These are phyloP conservation scores for Scheffersomyces quercinus DNA, from an alignment of 1,139 yeast species.

Conservation along the genomic window DNA sequence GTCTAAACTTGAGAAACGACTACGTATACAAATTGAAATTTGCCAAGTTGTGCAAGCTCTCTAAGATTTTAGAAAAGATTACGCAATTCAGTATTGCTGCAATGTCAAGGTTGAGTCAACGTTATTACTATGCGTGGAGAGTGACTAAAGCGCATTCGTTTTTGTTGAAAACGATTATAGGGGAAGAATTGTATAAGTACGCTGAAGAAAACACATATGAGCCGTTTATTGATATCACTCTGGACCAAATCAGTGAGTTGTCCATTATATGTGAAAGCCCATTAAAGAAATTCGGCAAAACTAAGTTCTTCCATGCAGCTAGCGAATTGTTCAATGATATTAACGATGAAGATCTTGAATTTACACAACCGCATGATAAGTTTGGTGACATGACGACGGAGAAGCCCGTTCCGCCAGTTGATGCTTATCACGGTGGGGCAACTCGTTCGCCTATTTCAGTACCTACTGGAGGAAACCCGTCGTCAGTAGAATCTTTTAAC, in stretches of 20 bases:
- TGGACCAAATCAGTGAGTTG: conserved; percentile 29
- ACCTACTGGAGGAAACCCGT: conserved; percentile 3
- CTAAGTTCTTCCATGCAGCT: conserved; percentile 10
- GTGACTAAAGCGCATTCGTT: conserved; percentile 37
- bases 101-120: conserved; percentile 30
- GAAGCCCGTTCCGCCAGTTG: background rate
- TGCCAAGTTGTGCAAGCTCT: conserved; percentile 13
- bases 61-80: conserved; percentile 16
- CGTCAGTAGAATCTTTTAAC: conserved; percentile 10
- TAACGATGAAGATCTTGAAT: conserved; percentile 9
- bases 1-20: conserved; percentile 13
- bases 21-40: conserved; percentile 12
- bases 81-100: conserved; percentile 24
- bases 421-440: background rate
- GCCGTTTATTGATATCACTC: conserved; percentile 11
- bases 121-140: conserved; percentile 50
- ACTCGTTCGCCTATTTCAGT: conserved; percentile 3
- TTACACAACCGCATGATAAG: conserved; percentile 4
- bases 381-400: background rate
- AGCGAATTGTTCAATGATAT: conserved; percentile 12
- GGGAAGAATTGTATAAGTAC: conserved; percentile 32
- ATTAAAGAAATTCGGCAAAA: conserved; percentile 12
- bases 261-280: conserved; percentile 13
- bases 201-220: conserved; percentile 8
- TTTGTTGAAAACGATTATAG: conserved; percentile 21